Conservation (phyloP, 768 basidiomycete genomes). For the Lentinula aciculospora region DNA sequence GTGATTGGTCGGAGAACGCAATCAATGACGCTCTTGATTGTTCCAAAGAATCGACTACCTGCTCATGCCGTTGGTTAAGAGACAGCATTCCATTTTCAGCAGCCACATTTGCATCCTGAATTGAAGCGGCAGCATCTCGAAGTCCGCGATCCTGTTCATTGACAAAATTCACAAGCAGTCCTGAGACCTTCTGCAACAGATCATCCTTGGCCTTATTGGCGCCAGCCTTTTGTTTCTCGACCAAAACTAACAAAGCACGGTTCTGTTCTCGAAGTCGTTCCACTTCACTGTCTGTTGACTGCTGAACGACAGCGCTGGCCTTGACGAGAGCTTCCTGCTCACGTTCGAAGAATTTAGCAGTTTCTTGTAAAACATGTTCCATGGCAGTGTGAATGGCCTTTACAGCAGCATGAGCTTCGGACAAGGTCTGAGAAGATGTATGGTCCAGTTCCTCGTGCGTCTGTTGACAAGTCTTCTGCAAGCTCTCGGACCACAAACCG, state of each 20-base stretch:
- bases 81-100: constrained; percentile 44
- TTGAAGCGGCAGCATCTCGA: constrained; percentile 45
- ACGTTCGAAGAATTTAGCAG: constrained; percentile 47
- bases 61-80: constrained; percentile 44
- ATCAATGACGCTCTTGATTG: constrained; percentile 36
- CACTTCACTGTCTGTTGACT: constrained; percentile 47
- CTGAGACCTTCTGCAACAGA: constrained; percentile 69
- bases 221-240: constrained; percentile 62
- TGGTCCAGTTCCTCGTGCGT: constrained; percentile 42
- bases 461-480: constrained; percentile 42
- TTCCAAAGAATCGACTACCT: constrained; percentile 35
- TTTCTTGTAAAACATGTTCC: constrained; percentile 54
- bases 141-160: constrained; percentile 63
- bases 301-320: constrained; percentile 41
- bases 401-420: constrained; percentile 53
- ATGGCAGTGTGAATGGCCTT: constrained; percentile 53
- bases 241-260: constrained; percentile 47
- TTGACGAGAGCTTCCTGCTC: constrained; percentile 49
- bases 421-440: constrained; percentile 38
- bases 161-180: constrained; percentile 66
- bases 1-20: constrained; percentile 35
- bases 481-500: constrained; percentile 46
- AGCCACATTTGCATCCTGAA: constrained; percentile 51
- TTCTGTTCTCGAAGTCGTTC: constrained; percentile 68
- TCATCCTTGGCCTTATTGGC: constrained; percentile 67